Evolutionary conservation across 1,139 yeast genomes (phyloP).

Genomic region (Candida pseudoviswanathii): DNA sequence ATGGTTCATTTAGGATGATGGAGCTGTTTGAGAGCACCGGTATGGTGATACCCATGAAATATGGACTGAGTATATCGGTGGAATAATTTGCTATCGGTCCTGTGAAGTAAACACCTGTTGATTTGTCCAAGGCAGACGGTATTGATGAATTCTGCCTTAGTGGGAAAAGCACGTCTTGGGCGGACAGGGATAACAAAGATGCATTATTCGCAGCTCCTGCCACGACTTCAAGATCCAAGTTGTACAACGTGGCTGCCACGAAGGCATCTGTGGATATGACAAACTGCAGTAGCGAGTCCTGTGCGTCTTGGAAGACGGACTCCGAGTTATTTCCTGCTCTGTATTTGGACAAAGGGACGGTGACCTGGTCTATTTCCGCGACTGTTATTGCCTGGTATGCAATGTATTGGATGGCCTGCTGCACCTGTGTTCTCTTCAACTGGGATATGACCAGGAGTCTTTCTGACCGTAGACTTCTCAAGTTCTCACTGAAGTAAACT

Average conservation of each 20-base stretch:
- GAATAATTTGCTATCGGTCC: constrained; percentile 58
- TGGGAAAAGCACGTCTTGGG: constrained; percentile 53
- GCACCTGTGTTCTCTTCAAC: constrained; percentile 76
- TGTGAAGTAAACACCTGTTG: constrained; percentile 46
- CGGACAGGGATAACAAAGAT: constrained; percentile 29
- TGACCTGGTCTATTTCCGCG: constrained; percentile 62
- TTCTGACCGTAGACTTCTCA: constrained; percentile 65
- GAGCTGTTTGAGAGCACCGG: constrained; percentile 78
- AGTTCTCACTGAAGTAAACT: constrained; percentile 69
- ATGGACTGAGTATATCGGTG: constrained; percentile 25
- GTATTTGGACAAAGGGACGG: constrained; percentile 59
- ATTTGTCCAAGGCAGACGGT: constrained; percentile 33
- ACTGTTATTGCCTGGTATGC: constrained; percentile 74
- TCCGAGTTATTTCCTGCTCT: constrained; percentile 70
- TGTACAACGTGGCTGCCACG: constrained; percentile 70
- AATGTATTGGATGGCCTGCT: constrained; percentile 62
- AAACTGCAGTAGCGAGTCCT: constrained; percentile 54
- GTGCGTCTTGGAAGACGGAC: constrained; percentile 43
- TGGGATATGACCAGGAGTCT: constrained; percentile 77
- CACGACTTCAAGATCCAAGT: constrained; percentile 46
- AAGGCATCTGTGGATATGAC: constrained; percentile 63
- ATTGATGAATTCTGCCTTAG: constrained; percentile 46
- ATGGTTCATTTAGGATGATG: constrained; percentile 58
- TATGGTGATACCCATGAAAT: constrained; percentile 60
- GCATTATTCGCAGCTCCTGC: constrained; percentile 35